Evolutionary conservation across 495 filamentous ascomycete genomes (phyloP), one percentile per base, ranked within the genome.

Genomic region (Annulohypoxylon nitens): DNA sequence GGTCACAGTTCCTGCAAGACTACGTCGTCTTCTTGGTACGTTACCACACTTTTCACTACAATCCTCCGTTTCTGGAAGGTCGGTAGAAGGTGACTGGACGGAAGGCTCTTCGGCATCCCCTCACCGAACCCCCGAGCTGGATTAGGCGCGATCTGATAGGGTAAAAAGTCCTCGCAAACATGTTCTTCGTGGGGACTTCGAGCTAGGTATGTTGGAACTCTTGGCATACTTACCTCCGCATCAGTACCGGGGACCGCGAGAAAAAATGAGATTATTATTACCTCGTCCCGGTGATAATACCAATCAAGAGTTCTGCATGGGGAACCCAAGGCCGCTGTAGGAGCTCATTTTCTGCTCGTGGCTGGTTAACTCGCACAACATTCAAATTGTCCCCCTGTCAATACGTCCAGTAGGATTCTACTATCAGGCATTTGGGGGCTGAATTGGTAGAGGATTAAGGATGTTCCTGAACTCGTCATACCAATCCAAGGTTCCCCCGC

Each of bases 41-140:
- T 67, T 71, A 64, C 63, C 65, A 71, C 70, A 69, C 58, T 55
- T 57, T 61, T 63, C 61, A 69, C 60, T 70, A 70, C 66, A 60
- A 72, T 53, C 67, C 64, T 60, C 76, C 70, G 59, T 71, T 78
- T 78, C 76, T 78, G 76, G 76, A 78, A 78, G 76, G 76, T 78
- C 76, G 68, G 76, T 76, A 74, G 76, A 78, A 78, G 69, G 65
- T 74, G 68, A 78, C 71, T 76, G 71, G 69, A 64, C 59, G 72
- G 73, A 75, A 69, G 62, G 41, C 16, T 64, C 59, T 61, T 78
- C 76, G 76, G 76, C 76, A 76, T 71, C 65, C 61, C 76, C 75
- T 78, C 76, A 78, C 76, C 76, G 76, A 78, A 76, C 71, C 70
- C 74, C 76, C 76, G 76, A 76, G 76, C 71, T 71, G 74, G 68